These are phyloP conservation scores for Sugiyamaella lignohabitans DNA, from an alignment of 805 yeast species.

Conservation along the genomic window DNA sequence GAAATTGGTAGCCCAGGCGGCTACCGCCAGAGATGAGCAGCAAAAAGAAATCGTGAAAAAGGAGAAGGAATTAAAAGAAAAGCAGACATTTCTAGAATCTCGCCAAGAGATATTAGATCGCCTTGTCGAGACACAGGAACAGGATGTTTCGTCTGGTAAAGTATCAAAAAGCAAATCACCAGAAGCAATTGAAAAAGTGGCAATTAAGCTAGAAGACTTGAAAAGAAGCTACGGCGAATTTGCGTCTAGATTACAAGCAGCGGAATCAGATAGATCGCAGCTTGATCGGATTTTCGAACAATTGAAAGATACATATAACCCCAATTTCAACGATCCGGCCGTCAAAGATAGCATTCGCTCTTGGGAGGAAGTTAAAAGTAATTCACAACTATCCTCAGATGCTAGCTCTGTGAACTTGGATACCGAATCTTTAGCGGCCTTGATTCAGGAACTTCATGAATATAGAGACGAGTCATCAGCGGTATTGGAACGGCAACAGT, in stretches of 20 bases:
- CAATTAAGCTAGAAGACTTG: not conserved
- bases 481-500: not conserved
- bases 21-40: constrained; percentile 18
- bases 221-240: not conserved
- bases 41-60: constrained; percentile 16
- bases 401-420: not conserved
- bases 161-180: constrained; percentile 10
- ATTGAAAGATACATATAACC: constrained; percentile 59
- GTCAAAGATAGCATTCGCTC: constrained; percentile 64
- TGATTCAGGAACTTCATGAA: constrained; percentile 7
- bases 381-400: constrained; percentile 20
- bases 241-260: not conserved
- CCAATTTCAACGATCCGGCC: constrained; percentile 79
- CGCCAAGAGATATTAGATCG: constrained; percentile 29
- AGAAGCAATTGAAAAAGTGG: constrained; percentile 14
- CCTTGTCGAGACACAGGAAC: constrained; percentile 3
- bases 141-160: constrained; percentile 18
- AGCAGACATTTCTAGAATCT: constrained; percentile 16
- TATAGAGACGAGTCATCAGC: constrained; percentile 1
- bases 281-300: constrained; percentile 36
- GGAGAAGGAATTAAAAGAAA: constrained; percentile 23
- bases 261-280: not conserved
- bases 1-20: constrained; percentile 30
- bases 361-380: constrained; percentile 27
- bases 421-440: not conserved